Evolutionary conservation across 225 moss, liverwort and hornwort species (phyloP).

Genomic region (Pleurozium schreberi): DNA sequence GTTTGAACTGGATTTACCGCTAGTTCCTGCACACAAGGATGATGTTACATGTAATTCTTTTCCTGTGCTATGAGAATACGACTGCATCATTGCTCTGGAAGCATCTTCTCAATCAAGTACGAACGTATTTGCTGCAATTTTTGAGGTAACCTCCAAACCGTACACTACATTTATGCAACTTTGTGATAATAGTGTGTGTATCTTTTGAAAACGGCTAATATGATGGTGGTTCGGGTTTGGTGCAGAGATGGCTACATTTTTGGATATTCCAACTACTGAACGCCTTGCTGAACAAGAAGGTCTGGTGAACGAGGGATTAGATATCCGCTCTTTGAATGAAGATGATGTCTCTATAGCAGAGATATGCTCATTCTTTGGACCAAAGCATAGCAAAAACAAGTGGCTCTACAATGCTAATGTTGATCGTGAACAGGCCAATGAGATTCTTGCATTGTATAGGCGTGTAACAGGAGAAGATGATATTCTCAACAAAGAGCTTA

Average conservation of each 20-base stretch:
- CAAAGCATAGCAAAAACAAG: neutral
- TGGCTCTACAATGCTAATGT: neutral
- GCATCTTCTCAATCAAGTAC: no score
- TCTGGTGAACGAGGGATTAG: neutral
- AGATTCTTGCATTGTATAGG: neutral
- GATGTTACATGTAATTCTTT: no score
- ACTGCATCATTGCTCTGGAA: neutral
- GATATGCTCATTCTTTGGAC: neutral
- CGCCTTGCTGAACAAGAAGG: neutral
- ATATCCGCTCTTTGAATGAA: neutral
- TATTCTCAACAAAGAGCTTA: neutral
- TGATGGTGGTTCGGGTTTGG: no score
- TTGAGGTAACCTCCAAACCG: no score
- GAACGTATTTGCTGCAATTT: no score
- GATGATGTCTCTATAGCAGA: neutral
- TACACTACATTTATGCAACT: no score
- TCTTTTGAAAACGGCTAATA: no score
- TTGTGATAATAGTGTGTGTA: no score
- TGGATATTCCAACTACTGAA: neutral
- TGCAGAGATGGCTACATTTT: neutral
- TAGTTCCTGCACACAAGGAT: no score
- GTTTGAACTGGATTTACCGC: no score
- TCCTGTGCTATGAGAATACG: fast-evolving
- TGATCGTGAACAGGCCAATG: neutral
- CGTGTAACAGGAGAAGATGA: neutral